Conservation (phyloP, 768 basidiomycete species). For the Suillus spraguei region DNA sequence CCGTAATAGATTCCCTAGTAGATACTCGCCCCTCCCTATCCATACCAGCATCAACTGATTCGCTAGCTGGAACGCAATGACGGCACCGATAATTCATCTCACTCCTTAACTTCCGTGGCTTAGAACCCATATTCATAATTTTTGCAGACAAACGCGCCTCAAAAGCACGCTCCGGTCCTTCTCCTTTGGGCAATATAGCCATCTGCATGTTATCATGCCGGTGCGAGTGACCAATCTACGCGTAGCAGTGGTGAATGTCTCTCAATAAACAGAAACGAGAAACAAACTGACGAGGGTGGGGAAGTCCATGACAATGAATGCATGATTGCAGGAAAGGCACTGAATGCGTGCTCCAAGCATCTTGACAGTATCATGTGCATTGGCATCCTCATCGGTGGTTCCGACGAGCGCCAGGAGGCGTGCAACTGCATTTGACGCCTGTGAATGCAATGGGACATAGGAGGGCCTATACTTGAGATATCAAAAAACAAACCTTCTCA, state of each 20-base stretch:
- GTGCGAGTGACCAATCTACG: conserved; percentile 65
- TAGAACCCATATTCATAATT: conserved; percentile 20
- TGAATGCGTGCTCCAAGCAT: conserved; percentile 35
- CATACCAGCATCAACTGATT: background rate
- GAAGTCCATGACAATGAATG: conserved; percentile 50
- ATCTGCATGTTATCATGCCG: conserved; percentile 60
- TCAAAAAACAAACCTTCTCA: conserved; percentile 44
- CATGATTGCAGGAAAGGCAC: conserved; percentile 51
- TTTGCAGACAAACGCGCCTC: conserved; percentile 26
- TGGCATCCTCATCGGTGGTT: conserved; percentile 33
- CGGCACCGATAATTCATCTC: conserved; percentile 52
- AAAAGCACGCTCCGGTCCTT: conserved; percentile 17
- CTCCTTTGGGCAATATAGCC: conserved; percentile 27
- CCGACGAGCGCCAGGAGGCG: conserved; percentile 37
- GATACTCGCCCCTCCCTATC: background rate
- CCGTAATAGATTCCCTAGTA: background rate
- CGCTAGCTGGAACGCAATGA: conserved; percentile 41
- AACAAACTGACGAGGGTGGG: conserved; percentile 45
- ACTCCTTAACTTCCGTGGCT: conserved; percentile 34
- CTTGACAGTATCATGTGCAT: conserved; percentile 23
- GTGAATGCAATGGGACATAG: background rate
- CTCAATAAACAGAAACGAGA: background rate
- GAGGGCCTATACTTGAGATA: background rate
- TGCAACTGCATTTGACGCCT: conserved; percentile 52
- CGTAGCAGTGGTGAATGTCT: background rate